Conservation (phyloP, 2,329 filamentous ascomycete species). For the Parastagonospora avenae region DNA sequence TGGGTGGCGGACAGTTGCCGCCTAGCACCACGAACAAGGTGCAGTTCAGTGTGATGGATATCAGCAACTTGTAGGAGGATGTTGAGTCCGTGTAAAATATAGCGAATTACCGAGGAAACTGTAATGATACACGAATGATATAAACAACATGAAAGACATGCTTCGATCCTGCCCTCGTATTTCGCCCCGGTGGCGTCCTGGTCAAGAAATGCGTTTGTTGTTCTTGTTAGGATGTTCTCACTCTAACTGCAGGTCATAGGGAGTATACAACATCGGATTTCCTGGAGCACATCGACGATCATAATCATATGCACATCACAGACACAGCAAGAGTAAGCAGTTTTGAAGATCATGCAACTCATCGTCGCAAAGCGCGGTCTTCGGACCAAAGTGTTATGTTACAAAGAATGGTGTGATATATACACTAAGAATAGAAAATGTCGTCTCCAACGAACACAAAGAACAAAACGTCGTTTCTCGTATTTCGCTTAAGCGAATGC, state of each 20-base stretch:
- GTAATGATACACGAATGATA: background rate
- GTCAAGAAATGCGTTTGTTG: too few species aligned
- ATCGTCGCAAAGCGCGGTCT: background rate
- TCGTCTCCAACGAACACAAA: slow-evolving; percentile 15
- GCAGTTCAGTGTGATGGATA: slow-evolving; percentile 40
- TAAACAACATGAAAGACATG: too few species aligned
- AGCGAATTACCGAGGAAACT: background rate
- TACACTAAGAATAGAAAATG: slow-evolving; percentile 21
- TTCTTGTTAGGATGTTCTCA: too few species aligned
- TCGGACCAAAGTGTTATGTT: slow-evolving; percentile 12
- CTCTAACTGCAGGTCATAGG: too few species aligned
- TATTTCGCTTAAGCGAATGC: slow-evolving; percentile 18
- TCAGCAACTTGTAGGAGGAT: slow-evolving; percentile 22
- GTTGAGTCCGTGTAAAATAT: background rate
- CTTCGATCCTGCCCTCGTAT: too few species aligned
- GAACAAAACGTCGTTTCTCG: background rate
- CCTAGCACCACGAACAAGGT: slow-evolving; percentile 41
- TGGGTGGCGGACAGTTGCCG: slow-evolving; percentile 48
- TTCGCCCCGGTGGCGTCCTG: background rate
- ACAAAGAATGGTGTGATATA: slow-evolving; percentile 18
- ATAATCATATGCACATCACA: background rate
- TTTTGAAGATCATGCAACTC: background rate
- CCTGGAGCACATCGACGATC: too few species aligned
- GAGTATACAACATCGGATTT: too few species aligned
- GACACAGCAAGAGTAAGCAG: background rate